phyloP scores from a whole-genome alignment of 2,329 filamentous ascomycete genomes.

The Fusarium tricinctum region DNA sequence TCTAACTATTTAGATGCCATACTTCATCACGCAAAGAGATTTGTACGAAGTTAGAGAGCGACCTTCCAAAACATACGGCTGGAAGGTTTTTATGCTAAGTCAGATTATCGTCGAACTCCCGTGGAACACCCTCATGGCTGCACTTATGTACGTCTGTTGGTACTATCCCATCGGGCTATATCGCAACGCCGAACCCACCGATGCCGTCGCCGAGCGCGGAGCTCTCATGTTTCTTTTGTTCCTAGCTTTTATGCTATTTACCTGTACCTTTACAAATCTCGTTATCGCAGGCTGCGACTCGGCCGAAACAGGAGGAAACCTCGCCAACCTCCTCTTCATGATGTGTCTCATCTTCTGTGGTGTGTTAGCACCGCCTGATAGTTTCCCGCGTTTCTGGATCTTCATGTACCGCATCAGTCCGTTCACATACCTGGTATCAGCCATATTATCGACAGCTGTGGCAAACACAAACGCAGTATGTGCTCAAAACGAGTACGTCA shows the following conservation, averaged over 20 bases:
- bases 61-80: conserved; percentile 85
- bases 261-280: conserved; percentile 84
- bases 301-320: conserved; percentile 75
- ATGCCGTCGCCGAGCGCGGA: conserved; percentile 76
- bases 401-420: conserved; percentile 78
- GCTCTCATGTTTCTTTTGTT: conserved; percentile 84
- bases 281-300: conserved; percentile 77
- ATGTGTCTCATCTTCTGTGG: conserved; percentile 63
- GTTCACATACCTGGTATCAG: conserved; percentile 84
- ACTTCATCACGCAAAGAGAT: conserved; percentile 84
- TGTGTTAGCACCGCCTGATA: conserved; percentile 56
- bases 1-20: conserved; percentile 70
- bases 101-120: conserved; percentile 88
- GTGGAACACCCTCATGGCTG: conserved; percentile 82
- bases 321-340: conserved; percentile 76
- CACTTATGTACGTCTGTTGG: conserved; percentile 84
- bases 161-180: conserved; percentile 90
- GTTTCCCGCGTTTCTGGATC: conserved; percentile 68
- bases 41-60: conserved; percentile 89
- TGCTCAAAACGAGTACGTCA: conserved; percentile 76
- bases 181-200: conserved; percentile 70
- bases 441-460: conserved; percentile 78
- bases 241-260: conserved; percentile 81
- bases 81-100: conserved; percentile 86
- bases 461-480: conserved; percentile 77